Percentiles rank a stretch among this genome's conserved stretches.
Evolutionary conservation across 1,139 yeast genomes (phyloP).

Genomic region (Taphrina pruni): DNA sequence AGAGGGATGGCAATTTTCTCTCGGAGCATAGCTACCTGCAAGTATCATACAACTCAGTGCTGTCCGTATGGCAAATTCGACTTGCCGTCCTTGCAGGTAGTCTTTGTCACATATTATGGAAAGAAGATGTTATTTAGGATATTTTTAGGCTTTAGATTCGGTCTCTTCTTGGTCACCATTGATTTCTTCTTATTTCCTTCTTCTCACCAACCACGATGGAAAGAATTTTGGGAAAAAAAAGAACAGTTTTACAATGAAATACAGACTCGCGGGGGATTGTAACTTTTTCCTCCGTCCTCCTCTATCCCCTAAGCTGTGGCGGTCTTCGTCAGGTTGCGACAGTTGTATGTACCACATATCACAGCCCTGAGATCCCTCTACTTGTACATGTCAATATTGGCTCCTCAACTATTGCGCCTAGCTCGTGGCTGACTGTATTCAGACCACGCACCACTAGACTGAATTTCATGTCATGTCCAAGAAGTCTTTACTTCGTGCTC

Average conservation of each 20-base stretch:
- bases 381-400: background rate
- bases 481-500: no score
- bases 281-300: background rate
- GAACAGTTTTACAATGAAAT: conserved; percentile 1
- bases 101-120: background rate
- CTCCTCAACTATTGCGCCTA: background rate
- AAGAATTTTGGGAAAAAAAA: background rate
- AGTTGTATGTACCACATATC: no score
- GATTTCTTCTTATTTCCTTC: background rate
- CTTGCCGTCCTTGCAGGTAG: no score
- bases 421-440: background rate
- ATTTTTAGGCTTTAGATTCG: background rate
- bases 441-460: no score
- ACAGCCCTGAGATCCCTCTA: background rate
- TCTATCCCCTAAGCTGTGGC: background rate
- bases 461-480: no score
- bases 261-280: conserved; percentile 7
- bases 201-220: background rate
- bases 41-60: no score
- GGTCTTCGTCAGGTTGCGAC: no score
- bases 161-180: background rate
- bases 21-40: no score
- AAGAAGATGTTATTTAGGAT: background rate
- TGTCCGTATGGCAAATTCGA: no score
- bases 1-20: no score